Conservation (phyloP, 495 filamentous ascomycete genomes). For the Astrocystis sublimbata region DNA sequence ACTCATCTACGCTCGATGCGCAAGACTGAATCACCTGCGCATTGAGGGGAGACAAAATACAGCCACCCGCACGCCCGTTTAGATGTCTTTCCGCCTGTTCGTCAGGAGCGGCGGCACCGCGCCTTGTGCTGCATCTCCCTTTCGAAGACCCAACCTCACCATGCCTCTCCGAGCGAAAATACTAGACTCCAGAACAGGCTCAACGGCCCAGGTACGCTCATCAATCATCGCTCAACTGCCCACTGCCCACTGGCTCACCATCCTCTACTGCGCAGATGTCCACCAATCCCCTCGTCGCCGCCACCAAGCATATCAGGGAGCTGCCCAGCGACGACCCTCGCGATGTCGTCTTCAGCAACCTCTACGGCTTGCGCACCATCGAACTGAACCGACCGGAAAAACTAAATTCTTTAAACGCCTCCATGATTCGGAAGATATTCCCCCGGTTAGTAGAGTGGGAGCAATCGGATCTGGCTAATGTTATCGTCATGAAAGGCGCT, state of each 20-base stretch:
- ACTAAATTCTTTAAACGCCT: slow-evolving; percentile 85
- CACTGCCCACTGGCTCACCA: neutral
- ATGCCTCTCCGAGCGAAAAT: slow-evolving; percentile 94
- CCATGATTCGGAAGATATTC: slow-evolving; percentile 91
- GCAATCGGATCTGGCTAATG: slow-evolving; percentile 89
- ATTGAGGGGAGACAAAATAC: slow-evolving; percentile 19
- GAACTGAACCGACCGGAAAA: slow-evolving; percentile 92
- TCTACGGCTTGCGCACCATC: slow-evolving; percentile 87
- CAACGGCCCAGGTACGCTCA: slow-evolving; percentile 49
- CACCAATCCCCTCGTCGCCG: slow-evolving; percentile 39
- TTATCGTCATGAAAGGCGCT: slow-evolving; percentile 87
- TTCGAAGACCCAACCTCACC: slow-evolving; percentile 37
- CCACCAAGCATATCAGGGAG: slow-evolving; percentile 46
- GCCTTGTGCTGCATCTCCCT: slow-evolving; percentile 39
- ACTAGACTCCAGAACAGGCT: slow-evolving; percentile 58
- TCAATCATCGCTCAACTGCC: neutral
- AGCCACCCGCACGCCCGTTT: slow-evolving; percentile 14
- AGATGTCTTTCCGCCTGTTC: slow-evolving; percentile 47
- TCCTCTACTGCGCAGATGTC: slow-evolving; percentile 54
- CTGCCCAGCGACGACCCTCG: slow-evolving; percentile 70
- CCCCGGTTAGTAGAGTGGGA: slow-evolving; percentile 88
- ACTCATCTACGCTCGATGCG: slow-evolving; percentile 21
- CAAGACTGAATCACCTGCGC: slow-evolving; percentile 23
- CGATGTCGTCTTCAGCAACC: slow-evolving; percentile 87
- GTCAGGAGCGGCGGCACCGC: slow-evolving; percentile 42